Base-by-base conservation (phyloP, 441 rosid genomes). In the Sinapis alba region DNA sequence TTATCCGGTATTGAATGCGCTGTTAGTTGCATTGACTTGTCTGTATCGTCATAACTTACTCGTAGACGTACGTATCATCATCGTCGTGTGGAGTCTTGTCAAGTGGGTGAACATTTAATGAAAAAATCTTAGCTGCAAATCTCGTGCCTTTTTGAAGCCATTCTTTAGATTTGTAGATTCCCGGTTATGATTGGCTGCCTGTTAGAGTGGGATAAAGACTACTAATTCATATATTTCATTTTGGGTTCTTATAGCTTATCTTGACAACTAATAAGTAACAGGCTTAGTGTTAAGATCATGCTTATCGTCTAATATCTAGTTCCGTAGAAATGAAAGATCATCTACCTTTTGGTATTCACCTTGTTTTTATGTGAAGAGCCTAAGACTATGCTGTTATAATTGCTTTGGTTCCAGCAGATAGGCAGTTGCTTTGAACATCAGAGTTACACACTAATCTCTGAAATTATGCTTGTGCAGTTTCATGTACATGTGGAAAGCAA, bases 401-500 rank as follows among this genome's bases (percentile, higher is more conserved):
- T 65, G 58, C 3, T 20, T 28, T 53, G 28, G 6, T 2, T 15
- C 41, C 56, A 34, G 28, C 63, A 63, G 19, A 26, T 24, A 58
- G 34, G 34, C 16, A 58, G 12, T 24, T 26, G 0, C 19, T 13
- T 57, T 57, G 19, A 12, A 24, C 36, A 26, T 8, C 62, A 26
- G 62, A 58, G 28, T 58, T n/a, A 6, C 16, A 26, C 2, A 32
- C 38, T 54, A 30, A 43, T 28, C 61, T 30, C 23, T 43, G 50
- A 43, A 43, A 1, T 43, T 43, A 43, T 43, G 18, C 50, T 43
- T 62, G 32, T 83, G 80, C 91, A 94, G 98, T 65, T 89, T 92
- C 78, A 89, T 90, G 99, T 90, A 90, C 83, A 92, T 94, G 98
- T 94, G 98, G 99, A 88, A 73, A 74, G 76, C 90, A 18, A 92